phyloP scores from a whole-genome alignment of 805 yeast genomes.

The Vanderwaltozyma yarrowii region DNA sequence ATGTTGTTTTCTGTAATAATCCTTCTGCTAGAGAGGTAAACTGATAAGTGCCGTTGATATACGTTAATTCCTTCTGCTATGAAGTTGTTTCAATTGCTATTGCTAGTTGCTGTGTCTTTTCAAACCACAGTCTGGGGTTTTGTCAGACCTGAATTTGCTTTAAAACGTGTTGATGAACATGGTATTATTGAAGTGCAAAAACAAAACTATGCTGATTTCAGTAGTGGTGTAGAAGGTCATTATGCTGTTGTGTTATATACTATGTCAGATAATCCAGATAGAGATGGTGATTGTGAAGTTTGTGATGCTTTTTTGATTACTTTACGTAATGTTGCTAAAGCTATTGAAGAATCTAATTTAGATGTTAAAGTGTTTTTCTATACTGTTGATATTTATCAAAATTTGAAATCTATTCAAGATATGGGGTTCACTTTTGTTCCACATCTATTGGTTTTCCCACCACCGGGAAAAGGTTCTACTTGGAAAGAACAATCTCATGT shows the following conservation, averaged over 20 bases:
- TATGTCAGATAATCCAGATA: not conserved
- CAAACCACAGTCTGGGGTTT: not conserved
- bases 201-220: not conserved
- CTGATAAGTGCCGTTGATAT: no score
- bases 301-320: conserved; percentile 1
- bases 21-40: no score
- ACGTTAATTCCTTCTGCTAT: no score
- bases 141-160: not conserved
- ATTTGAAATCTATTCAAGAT: conserved; percentile 1
- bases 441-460: conserved; percentile 1
- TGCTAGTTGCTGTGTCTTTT: not conserved
- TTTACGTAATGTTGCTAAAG: not conserved
- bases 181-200: not conserved
- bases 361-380: conserved; percentile 1
- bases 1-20: no score
- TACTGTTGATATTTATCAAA: not conserved
- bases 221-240: conserved; percentile 1
- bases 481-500: conserved; percentile 1
- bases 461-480: not conserved
- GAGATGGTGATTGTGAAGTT: conserved; percentile 1
- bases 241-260: conserved; percentile 1
- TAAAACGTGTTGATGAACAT: not conserved
- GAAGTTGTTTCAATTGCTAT: conserved; percentile 1
- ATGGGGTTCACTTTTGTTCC: conserved; percentile 2
- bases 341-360: not conserved